Percentiles rank a stretch among this genome's conserved stretches.
These are phyloP conservation scores for Nakaseomyces sp. DNA, from an alignment of 1,139 yeast genomes.

Conservation along the genomic window DNA sequence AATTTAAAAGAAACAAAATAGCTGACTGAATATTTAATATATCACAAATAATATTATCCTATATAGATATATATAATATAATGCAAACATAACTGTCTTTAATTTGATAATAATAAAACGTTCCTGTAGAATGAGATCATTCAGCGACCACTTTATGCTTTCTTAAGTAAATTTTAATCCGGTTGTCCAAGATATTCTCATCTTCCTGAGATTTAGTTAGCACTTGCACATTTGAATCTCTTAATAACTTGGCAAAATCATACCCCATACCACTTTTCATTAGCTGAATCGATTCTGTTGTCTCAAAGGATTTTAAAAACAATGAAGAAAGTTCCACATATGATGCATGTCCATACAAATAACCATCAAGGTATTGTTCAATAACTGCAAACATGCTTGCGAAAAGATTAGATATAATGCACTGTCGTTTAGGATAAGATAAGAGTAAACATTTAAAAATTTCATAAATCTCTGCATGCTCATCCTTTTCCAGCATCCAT, in stretches of 20 bases:
- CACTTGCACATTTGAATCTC: background rate
- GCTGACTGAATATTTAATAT: background rate
- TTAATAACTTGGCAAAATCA: background rate
- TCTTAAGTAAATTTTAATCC: background rate
- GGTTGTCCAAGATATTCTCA: background rate
- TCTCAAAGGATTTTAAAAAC: background rate
- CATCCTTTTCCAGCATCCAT: slow-evolving; percentile 1
- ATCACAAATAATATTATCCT: background rate
- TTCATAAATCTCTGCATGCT: background rate
- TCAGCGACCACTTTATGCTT: background rate
- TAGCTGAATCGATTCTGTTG: background rate
- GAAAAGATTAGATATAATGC: background rate
- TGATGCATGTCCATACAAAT: background rate
- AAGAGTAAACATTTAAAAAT: background rate
- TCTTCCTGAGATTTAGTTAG: background rate
- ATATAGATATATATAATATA: background rate
- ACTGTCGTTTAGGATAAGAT: background rate
- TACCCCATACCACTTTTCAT: background rate
- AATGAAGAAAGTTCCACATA: background rate
- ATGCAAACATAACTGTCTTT: too few species aligned
- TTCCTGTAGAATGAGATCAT: too few species aligned
- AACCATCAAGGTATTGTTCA: background rate
- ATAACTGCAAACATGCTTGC: background rate
- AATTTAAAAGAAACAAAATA: slow-evolving; percentile 6
- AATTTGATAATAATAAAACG: too few species aligned